Conservation (phyloP, 139 green algal genomes). For the Chlorella sp. region DNA sequence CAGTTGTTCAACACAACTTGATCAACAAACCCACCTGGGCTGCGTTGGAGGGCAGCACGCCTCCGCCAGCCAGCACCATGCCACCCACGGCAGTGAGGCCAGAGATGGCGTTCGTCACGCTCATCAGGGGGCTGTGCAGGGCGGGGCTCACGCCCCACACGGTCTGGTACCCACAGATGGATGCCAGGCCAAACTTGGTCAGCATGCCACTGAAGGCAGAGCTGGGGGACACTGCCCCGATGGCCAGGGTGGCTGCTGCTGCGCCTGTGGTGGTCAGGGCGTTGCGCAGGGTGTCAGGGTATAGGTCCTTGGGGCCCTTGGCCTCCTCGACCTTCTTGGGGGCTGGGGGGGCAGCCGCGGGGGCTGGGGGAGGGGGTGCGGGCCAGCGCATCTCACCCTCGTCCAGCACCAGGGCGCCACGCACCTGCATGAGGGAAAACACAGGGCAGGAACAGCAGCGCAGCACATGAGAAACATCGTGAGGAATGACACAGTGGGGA, state of each 20-base stretch:
- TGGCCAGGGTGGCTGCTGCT: constrained; percentile 39
- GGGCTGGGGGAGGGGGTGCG: constrained; percentile 41
- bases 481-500: too few relatives aligned
- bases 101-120: constrained; percentile 92
- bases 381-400: constrained; percentile 71
- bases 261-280: constrained; percentile 39
- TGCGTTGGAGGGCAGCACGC: constrained; percentile 50
- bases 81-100: constrained; percentile 39
- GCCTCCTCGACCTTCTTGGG: not conserved
- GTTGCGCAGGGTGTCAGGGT: constrained; percentile 45
- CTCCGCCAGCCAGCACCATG: constrained; percentile 61
- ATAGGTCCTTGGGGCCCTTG: constrained; percentile 35
- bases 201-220: constrained; percentile 72
- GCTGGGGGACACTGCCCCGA: constrained; percentile 51
- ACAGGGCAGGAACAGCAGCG: not conserved
- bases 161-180: constrained; percentile 60
- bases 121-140: constrained; percentile 90
- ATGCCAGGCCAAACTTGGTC: constrained; percentile 78
- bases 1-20: too few relatives aligned
- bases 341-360: not conserved
- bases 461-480: too few relatives aligned
- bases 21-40: constrained; percentile 18
- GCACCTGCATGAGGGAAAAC: not conserved
- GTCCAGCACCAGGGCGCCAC: constrained; percentile 72
- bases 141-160: constrained; percentile 79